Conservation (phyloP, 176 grass and related monocot species). For the Hordeum marinum region DNA sequence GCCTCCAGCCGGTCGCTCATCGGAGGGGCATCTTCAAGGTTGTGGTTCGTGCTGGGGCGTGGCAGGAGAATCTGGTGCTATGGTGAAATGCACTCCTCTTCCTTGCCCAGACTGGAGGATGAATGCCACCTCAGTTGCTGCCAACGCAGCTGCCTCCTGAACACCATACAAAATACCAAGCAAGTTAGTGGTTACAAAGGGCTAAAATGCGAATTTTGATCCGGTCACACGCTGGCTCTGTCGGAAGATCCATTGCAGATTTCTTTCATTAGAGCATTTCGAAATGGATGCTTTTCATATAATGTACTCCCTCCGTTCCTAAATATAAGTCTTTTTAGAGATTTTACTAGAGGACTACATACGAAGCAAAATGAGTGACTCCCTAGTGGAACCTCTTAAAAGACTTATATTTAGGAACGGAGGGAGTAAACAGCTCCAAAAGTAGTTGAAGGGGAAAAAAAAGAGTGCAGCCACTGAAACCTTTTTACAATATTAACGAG, state of each 20-base stretch:
- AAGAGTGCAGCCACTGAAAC: not conserved
- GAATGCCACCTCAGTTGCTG: slow-evolving; percentile 87
- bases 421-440: not conserved
- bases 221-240: not conserved
- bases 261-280: not conserved
- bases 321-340: no score
- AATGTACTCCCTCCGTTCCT: no score
- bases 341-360: no score
- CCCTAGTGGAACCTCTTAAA: no score
- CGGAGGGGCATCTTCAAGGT: slow-evolving; percentile 1
- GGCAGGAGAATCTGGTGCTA: slow-evolving; percentile 74
- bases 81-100: slow-evolving; percentile 81
- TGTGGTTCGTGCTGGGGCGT: slow-evolving; percentile 82
- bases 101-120: slow-evolving; percentile 86
- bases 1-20: not conserved
- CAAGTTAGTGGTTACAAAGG: slow-evolving; percentile 2
- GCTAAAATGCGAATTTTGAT: not conserved
- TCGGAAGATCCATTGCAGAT: not conserved
- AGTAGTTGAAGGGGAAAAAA: not conserved
- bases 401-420: no score
- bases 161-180: not conserved
- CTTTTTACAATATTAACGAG: not conserved
- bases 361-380: no score
- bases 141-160: slow-evolving; percentile 69
- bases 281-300: not conserved